These are phyloP conservation scores for Caloboletus inedulis DNA, from an alignment of 1,284 basidiomycete genomes.

Conservation along the genomic window DNA sequence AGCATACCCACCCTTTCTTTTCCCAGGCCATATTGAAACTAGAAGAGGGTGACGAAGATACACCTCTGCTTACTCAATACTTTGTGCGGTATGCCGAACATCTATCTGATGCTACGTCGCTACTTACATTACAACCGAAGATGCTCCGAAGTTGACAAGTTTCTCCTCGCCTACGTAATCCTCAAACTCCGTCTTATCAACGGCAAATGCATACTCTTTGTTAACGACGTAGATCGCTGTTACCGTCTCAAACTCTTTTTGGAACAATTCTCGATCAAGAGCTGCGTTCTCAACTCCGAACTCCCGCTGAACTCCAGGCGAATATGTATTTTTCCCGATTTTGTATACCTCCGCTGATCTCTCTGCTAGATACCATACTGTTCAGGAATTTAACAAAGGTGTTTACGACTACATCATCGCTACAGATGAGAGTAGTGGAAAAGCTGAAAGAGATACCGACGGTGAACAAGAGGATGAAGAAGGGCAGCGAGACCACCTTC, in stretches of 20 bases:
- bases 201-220: constrained; percentile 96
- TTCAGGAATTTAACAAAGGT: constrained; percentile 99
- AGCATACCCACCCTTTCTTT: constrained; percentile 20
- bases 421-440: constrained; percentile 80
- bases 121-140: constrained; percentile 36
- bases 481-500: neutral
- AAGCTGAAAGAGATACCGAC: constrained; percentile 51
- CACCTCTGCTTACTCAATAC: constrained; percentile 82
- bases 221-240: constrained; percentile 93
- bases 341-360: constrained; percentile 3
- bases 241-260: constrained; percentile 96
- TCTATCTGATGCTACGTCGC: neutral
- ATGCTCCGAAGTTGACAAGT: constrained; percentile 94
- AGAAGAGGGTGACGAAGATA: constrained; percentile 82
- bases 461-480: constrained; percentile 36
- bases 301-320: constrained; percentile 90
- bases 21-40: constrained; percentile 77
- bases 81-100: constrained; percentile 57
- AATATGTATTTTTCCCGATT: neutral
- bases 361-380: constrained; percentile 79
- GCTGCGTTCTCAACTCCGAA: constrained; percentile 96
- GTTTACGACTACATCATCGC: constrained; percentile 99
- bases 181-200: constrained; percentile 92
- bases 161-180: constrained; percentile 91
- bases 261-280: constrained; percentile 96